Base-by-base conservation (phyloP, 768 basidiomycete species). In the Tulasnella sp. region DNA sequence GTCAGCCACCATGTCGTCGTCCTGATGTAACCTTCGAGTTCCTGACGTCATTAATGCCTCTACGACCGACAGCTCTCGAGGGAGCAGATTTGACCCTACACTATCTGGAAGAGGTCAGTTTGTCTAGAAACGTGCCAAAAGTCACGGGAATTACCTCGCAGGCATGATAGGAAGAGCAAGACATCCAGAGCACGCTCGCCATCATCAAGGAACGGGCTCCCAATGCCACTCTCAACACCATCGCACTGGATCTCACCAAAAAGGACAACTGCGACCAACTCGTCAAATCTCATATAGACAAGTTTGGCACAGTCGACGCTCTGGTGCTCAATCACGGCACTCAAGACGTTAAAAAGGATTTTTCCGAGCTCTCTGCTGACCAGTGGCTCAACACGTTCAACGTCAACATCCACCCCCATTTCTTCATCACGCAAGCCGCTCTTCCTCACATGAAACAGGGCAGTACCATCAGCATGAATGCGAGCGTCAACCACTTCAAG, bases 401-500 rank as follows among this genome's bases (percentile, higher is more conserved):
- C 71, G 84, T 84, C 75, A 85, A 86, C 82, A 85, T 86, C 78
- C 85, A 87, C 79, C 85, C 86, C 10, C 86, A 87, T 85, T 89
- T 89, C 86, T 89, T 88, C 84, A 82, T 88, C 73, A 83, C 84
- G 80, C 88, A 88, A 83, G 86, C 86, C n/a, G 84, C 88, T 19
- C 81, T 90, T 46, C 87, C 88, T 0, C 84, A 87, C 79, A 86
- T 90, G 82, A 83, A 84, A 12, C 84, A 85, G 80, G 87, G 86
- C 24, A 80, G 82, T 44, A 84, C 85, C n/a, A 89, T 89, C 82
- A 86, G 87, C 82, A 87, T 87, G 84, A 88, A 88, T 80, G 84
- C 85, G 0, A 86, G 85, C 76, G 86, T 88, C 83, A 89, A 89
- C 84, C 85, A 85, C 21, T 86, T 85, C 74, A 84, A 87, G 42